phyloP scores from a whole-genome alignment of 371 early-diverging fungal genomes.

The Mortierella sp. region DNA sequence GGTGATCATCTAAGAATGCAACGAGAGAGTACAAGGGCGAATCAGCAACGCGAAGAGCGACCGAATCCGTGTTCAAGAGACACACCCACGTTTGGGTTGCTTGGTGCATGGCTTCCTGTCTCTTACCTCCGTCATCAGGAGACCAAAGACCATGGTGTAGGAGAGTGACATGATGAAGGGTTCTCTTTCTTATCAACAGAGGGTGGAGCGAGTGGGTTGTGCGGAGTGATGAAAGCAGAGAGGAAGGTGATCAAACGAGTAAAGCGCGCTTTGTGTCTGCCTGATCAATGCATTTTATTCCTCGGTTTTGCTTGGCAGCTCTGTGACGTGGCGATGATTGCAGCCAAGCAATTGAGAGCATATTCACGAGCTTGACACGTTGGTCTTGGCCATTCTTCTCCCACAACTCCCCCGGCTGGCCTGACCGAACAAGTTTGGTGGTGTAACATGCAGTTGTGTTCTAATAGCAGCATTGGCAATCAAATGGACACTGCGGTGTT shows the following conservation, averaged over 20 bases:
- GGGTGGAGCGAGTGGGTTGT: slow-evolving; percentile 1
- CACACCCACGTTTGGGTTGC: neutral
- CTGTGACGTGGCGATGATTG: slow-evolving; percentile 35
- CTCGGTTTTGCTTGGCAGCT: neutral
- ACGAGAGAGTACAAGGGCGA: neutral
- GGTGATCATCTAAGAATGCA: slow-evolving; percentile 44
- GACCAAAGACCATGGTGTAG: slow-evolving; percentile 60
- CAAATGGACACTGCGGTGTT: slow-evolving; percentile 48
- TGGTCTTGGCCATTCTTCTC: too few species aligned
- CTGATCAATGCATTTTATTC: neutral
- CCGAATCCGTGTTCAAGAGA: too few species aligned
- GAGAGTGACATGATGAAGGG: slow-evolving; percentile 54
- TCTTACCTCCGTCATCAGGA: slow-evolving; percentile 61
- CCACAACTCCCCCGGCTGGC: too few species aligned
- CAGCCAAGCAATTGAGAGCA: slow-evolving; percentile 24
- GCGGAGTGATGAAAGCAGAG: neutral
- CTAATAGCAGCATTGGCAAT: slow-evolving; percentile 49
- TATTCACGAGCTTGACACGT: too few species aligned
- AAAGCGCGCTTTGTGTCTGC: neutral
- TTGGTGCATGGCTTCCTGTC: neutral
- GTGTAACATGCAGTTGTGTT: too few species aligned
- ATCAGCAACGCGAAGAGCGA: too few species aligned
- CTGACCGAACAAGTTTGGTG: too few species aligned
- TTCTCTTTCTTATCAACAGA: neutral
- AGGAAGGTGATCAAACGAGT: slow-evolving; percentile 1